Evolutionary conservation across 2,329 filamentous ascomycete genomes (phyloP), one percentile per base, ranked within the genome.

Genomic region (Penicillium sp.): DNA sequence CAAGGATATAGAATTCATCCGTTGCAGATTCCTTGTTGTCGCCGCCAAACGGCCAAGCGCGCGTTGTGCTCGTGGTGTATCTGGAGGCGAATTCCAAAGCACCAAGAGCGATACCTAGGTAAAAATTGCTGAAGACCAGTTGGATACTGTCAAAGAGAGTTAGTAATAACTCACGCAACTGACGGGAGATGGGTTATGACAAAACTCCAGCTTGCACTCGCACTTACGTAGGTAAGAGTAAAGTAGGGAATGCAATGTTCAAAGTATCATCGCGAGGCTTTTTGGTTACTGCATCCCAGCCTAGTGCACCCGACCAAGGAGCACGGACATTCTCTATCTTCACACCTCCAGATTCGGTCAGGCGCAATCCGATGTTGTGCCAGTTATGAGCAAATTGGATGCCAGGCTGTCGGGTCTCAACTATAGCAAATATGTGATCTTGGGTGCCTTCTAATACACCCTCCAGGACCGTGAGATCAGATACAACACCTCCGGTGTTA

Each of bases 401-500:
- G 0, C 84, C 84, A 0, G 78, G 68, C 64, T 88, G 84, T 0
- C 74, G 66, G 0, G 84, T 87, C 5, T 76, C 75, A 1, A 84
- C 83, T 19, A 86, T 69, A 2, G 84, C 81, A 62, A 87, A 88
- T 53, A 87, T 83, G 62, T 87, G 84, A 49, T 84, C 75, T 4
- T 78, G 75, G 0, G 83, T 85, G 16, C 76, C 80, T 6, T 82
- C 78, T n/a, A 80, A 72, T 0, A 84, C 80, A 18, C 85, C 85
- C 61, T 88, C 85, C 0, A 88, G 76, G 0, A 88, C 83, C 0
- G 84, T 87, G 18, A 88, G 70, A 55, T 88, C 85, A 0, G 84
- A 86, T 2, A 88, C 76, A 0, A 86, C 84, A 26, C 84, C 85
- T 0, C 85, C 85, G 0, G 85, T 88, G 64, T 85, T 88, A 75